Conservation (phyloP, 345 rosid genomes). For the Salix exigua region DNA sequence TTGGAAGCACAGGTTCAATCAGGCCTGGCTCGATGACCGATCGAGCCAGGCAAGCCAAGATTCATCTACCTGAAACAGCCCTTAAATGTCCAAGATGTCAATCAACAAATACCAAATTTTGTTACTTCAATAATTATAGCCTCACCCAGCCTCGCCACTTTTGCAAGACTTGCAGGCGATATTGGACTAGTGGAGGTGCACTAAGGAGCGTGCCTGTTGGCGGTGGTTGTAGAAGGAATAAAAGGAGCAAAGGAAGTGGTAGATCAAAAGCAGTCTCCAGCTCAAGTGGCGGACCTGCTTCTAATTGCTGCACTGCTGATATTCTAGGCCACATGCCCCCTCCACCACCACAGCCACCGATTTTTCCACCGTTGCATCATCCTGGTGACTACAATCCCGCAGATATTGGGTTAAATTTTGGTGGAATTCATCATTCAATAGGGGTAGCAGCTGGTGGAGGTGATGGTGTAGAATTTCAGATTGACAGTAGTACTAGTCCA, state of each 20-base stretch:
- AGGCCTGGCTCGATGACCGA: constrained; percentile 54
- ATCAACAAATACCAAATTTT: constrained; percentile 65
- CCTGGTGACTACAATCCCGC: constrained; percentile 29
- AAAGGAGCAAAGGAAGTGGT: constrained; percentile 47
- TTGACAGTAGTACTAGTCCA: constrained; percentile 20
- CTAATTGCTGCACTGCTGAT: constrained; percentile 28
- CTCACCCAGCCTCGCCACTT: constrained; percentile 75
- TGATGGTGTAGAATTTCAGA: constrained; percentile 29
- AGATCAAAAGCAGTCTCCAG: constrained; percentile 43
- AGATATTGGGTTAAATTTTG: constrained; percentile 31
- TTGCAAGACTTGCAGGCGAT: constrained; percentile 69
- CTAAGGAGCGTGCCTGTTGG: constrained; percentile 71
- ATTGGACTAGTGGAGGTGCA: constrained; percentile 84
- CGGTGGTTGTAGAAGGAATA: constrained; percentile 60
- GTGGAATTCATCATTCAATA: constrained; percentile 25
- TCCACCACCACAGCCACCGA: constrained; percentile 29
- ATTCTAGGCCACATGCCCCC: constrained; percentile 25
- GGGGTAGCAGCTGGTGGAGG: not conserved
- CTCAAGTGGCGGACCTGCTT: constrained; percentile 27
- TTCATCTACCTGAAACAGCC: constrained; percentile 54
- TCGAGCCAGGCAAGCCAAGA: constrained; percentile 50
- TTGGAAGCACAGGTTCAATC: constrained; percentile 19
- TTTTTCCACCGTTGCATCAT: constrained; percentile 42
- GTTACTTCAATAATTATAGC: constrained; percentile 74
- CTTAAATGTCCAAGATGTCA: constrained; percentile 68